Evolutionary conservation across 768 basidiomycete genomes (phyloP), one percentile per base, ranked within the genome.

Genomic region (Panellus pusillus): DNA sequence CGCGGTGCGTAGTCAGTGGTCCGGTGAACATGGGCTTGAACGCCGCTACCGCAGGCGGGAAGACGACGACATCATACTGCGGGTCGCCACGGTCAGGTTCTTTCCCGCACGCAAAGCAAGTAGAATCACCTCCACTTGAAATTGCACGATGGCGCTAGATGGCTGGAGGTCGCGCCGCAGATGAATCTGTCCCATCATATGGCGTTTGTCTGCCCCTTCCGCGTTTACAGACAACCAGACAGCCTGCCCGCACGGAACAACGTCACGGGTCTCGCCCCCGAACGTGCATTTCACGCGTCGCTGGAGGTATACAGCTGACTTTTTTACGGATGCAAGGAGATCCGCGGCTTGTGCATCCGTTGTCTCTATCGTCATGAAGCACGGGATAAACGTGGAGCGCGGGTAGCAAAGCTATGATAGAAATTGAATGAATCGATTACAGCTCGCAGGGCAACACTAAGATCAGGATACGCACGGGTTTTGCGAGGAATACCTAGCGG

Each of bases 361-460:
- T 11, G 48, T 40, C 39, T 58, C 49, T 27, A 58, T 44, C 14
- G 57, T 54, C 47, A 58, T 54, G 13, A 53, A 53, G 19, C 58
- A 59, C 2, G 58, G 58, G 3, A 59, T 59, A 5, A 46, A 38
- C 4, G 45, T 50, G 6, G 37, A 31, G 35, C 58, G 18, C 6
- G 58, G 54, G 42, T 58, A 58, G 38, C 52, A 51, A 11, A 58
- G 52, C 57, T 58, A 24, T 15, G 37, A 19, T 9, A 37, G 17
- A 9, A 43, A 19, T 9, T 29, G 17, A 9, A 43, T 8, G 17
- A 42, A 14, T 49, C 13, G 27, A 24, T 31, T 6, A 6, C 6
- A 6, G 24, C 24, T 24, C 24, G 3, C 24, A 24, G 13, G 29
- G 29, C 28, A n/a, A 24, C 15, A 17, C 8, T 6, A 18, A 6